phyloP scores from a whole-genome alignment of 345 rosid genomes.

The Eucalyptus polyanthemos region DNA sequence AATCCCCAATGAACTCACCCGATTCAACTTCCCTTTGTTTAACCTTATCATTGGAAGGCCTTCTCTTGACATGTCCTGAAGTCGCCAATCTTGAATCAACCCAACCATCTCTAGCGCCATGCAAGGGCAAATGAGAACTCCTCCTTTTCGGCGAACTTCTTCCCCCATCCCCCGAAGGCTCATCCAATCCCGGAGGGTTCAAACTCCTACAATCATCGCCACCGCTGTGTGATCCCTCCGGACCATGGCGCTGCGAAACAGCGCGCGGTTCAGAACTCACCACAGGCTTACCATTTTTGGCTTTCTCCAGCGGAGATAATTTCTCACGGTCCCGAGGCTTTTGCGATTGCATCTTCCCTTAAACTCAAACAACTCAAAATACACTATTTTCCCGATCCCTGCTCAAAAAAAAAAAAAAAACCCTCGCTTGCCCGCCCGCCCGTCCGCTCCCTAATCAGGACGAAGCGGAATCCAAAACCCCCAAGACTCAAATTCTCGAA shows the following conservation, averaged over 20 bases:
- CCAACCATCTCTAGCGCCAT: slow-evolving; percentile 12
- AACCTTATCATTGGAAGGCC: slow-evolving; percentile 5
- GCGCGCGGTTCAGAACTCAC: neutral
- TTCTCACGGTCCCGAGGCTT: slow-evolving; percentile 13
- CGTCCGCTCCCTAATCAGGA: neutral
- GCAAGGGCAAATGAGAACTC: slow-evolving; percentile 9
- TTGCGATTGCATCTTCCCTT: slow-evolving; percentile 32
- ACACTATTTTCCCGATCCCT: neutral
- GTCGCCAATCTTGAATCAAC: slow-evolving; percentile 8
- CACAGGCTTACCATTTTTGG: neutral
- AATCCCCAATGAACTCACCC: slow-evolving; percentile 1
- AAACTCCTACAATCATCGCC: slow-evolving; percentile 9
- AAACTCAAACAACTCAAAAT: neutral
- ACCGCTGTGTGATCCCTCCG: slow-evolving; percentile 2
- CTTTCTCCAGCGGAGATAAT: slow-evolving; percentile 9
- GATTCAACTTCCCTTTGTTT: slow-evolving; percentile 6
- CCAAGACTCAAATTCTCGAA: neutral
- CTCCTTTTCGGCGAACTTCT: slow-evolving; percentile 14
- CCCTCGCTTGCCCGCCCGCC: neutral
- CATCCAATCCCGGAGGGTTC: slow-evolving; percentile 11
- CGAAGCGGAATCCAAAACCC: neutral
- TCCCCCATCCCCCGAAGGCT: neutral
- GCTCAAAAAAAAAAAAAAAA: neutral
- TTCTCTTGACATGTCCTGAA: slow-evolving; percentile 2
- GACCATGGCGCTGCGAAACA: neutral